Evolutionary conservation across 2,329 filamentous ascomycete genomes (phyloP).

Genomic region (Talaromyces islandicus): DNA sequence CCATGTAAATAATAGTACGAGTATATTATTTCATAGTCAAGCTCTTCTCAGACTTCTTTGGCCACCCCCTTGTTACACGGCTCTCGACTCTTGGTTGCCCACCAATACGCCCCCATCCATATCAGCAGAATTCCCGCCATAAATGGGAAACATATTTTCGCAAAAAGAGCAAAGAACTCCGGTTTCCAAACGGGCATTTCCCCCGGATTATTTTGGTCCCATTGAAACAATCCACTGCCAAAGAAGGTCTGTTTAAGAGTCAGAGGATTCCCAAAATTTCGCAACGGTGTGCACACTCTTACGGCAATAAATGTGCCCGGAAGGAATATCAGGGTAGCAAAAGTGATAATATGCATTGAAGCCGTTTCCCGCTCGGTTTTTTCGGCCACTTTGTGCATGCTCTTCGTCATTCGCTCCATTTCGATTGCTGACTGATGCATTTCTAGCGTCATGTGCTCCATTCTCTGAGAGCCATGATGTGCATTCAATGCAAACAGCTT

Average conservation of each 20-base stretch:
- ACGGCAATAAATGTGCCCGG: constrained; percentile 5
- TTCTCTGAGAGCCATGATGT: background rate
- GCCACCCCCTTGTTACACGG: no score
- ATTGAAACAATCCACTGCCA: constrained; percentile 4
- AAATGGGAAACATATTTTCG: constrained; percentile 3
- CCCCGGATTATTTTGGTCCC: background rate
- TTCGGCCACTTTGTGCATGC: constrained; percentile 2
- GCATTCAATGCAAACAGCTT: constrained; percentile 2
- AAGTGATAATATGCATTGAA: constrained; percentile 5
- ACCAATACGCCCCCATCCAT: constrained; percentile 2
- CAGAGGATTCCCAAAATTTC: constrained; percentile 1
- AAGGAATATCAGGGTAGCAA: constrained; percentile 3
- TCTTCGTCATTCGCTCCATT: constrained; percentile 1
- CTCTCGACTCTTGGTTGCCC: background rate
- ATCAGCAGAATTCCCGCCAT: background rate
- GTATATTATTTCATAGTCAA: no score
- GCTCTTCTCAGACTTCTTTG: no score
- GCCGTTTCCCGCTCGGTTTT: constrained; percentile 2
- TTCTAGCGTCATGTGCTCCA: constrained; percentile 3
- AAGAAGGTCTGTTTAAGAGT: constrained; percentile 3
- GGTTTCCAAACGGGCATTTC: constrained; percentile 2
- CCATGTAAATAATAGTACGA: no score
- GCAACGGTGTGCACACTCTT: constrained; percentile 3
- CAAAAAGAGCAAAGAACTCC: constrained; percentile 4
- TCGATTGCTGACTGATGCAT: constrained; percentile 2